Conservation (phyloP, 176 grass and related monocot species). For the Avena insularis region DNA sequence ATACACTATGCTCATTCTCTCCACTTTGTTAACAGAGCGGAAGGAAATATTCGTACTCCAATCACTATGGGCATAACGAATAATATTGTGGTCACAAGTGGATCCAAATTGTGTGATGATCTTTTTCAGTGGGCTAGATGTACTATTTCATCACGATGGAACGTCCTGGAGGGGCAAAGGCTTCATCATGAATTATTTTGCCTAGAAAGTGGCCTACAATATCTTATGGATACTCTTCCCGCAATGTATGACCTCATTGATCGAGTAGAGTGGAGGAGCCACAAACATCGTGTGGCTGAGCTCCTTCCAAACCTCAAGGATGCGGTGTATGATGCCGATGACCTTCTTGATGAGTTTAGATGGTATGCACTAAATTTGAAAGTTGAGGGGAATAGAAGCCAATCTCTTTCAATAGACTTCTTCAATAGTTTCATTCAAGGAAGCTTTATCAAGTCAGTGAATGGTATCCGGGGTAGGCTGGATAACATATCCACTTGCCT, state of each 20-base stretch:
- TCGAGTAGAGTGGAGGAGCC: neutral
- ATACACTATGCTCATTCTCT: neutral
- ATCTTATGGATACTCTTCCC: neutral
- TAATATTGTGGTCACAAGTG: neutral
- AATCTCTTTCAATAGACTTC: too few species aligned
- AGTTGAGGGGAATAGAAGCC: too few species aligned
- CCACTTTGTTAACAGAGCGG: neutral
- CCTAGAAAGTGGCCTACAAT: neutral
- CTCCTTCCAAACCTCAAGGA: neutral
- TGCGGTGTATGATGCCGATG: neutral
- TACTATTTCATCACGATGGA: neutral
- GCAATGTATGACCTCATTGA: neutral
- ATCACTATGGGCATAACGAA: neutral
- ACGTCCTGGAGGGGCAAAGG: neutral
- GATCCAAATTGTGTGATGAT: neutral
- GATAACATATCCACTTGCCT: too few species aligned
- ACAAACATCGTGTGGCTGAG: neutral
- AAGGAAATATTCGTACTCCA: neutral
- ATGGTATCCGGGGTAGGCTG: too few species aligned
- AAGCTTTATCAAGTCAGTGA: too few species aligned
- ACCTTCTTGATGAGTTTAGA: neutral
- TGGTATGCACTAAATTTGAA: neutral
- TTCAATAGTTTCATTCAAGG: too few species aligned
- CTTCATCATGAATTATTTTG: neutral
- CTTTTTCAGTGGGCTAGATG: constrained; percentile 2